phyloP scores from a whole-genome alignment of 2,329 filamentous ascomycete genomes.

The Ophiostoma sp. region DNA sequence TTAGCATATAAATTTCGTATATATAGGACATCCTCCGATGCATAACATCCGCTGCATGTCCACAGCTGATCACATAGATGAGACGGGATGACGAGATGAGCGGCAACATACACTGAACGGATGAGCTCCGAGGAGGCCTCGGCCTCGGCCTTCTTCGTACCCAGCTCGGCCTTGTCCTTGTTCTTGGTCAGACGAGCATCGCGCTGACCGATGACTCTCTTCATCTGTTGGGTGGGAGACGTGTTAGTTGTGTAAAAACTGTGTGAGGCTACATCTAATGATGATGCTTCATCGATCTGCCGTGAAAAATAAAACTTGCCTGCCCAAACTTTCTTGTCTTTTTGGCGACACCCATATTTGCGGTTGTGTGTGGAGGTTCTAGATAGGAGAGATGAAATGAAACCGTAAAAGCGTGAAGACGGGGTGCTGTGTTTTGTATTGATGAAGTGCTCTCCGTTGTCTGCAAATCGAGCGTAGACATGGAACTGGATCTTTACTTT shows the following conservation, averaged over 20 bases:
- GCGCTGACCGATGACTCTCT: slow-evolving; percentile 77
- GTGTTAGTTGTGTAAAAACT: background rate
- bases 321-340: slow-evolving; percentile 85
- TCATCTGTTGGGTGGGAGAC: slow-evolving; percentile 52
- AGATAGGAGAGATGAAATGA: background rate
- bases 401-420: background rate
- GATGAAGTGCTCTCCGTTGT: slow-evolving; percentile 1
- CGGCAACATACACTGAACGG: slow-evolving; percentile 28
- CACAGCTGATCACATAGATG: background rate
- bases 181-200: slow-evolving; percentile 84
- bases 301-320: slow-evolving; percentile 19
- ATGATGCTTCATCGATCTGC: background rate
- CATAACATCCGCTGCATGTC: background rate
- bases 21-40: background rate
- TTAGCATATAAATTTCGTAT: background rate
- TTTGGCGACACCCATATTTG: slow-evolving; percentile 80
- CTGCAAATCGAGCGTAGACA: background rate
- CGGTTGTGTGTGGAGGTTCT: background rate
- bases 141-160: slow-evolving; percentile 47
- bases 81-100: background rate
- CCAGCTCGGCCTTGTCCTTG: slow-evolving; percentile 58
- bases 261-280: background rate
- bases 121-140: slow-evolving; percentile 29
- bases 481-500: background rate
- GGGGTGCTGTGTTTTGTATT: slow-evolving; percentile 6